Evolutionary conservation across 2,329 filamentous ascomycete genomes (phyloP).

Genomic region (Aspergillus sp.): DNA sequence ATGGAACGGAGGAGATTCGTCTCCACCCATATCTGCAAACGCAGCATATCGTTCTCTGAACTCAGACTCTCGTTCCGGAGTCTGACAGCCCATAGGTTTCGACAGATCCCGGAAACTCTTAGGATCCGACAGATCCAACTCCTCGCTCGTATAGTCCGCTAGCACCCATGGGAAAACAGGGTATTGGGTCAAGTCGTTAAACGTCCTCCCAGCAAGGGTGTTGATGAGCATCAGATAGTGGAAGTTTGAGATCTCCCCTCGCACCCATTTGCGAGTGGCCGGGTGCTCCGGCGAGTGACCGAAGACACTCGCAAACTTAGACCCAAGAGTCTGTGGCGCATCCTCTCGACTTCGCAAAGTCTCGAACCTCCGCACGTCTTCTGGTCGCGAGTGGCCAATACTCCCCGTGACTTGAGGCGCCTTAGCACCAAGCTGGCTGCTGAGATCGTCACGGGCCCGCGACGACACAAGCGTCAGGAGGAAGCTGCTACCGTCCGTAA

Average conservation of each 20-base stretch:
- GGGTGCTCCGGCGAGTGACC: conserved; percentile 73
- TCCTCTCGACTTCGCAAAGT: conserved; percentile 63
- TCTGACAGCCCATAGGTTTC: conserved; percentile 94
- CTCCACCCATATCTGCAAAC: conserved; percentile 82
- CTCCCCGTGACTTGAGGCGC: conserved; percentile 70
- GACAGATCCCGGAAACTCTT: conserved; percentile 82
- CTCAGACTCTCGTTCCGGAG: conserved; percentile 62
- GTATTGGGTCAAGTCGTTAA: conserved; percentile 97
- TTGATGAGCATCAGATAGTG: conserved; percentile 98
- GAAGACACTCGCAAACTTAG: conserved; percentile 88
- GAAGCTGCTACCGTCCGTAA: conserved; percentile 92
- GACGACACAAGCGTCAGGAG: conserved; percentile 76
- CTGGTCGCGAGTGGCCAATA: conserved; percentile 62
- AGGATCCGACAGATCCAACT: conserved; percentile 77
- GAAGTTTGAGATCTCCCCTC: conserved; percentile 95
- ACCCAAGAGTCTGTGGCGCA: conserved; percentile 61
- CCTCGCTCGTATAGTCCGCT: conserved; percentile 89
- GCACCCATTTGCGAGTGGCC: conserved; percentile 80
- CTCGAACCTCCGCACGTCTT: conserved; percentile 88
- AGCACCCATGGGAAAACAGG: conserved; percentile 97
- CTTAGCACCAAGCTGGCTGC: conserved; percentile 64
- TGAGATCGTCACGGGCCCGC: conserved; percentile 67
- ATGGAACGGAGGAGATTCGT: conserved; percentile 70
- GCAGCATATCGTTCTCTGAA: conserved; percentile 79
- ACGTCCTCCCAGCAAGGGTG: conserved; percentile 91